Base-by-base conservation (phyloP, 139 green algal genomes). In the Chlamydomonas urium region DNA sequence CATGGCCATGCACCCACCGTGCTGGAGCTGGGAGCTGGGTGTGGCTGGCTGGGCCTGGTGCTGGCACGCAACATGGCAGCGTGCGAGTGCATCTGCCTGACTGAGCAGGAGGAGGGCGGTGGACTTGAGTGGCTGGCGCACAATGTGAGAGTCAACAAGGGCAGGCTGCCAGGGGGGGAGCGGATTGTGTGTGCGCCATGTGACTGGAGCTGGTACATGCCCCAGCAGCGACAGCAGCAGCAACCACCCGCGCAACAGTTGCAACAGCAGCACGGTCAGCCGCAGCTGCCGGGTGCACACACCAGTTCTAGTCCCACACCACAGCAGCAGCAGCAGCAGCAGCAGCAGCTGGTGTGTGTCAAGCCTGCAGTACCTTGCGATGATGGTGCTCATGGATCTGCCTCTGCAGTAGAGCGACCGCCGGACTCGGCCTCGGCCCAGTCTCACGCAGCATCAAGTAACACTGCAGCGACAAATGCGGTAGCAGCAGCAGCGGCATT, bases 11-110 rank as follows among this genome's bases (percentile, higher is more conserved):
- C 65, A 0, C 21, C 70, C 5, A 47, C 21, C 28, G 45, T 91
- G 2, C 67, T 91, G 14, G 86, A 91, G 78, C 74, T 91, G 26
- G 86, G 86, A 29, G 68, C 75, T 17, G 86, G 86, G 21, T 78
- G 77, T 5, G 86, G 86, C 38, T 80, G 71, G 59, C 77, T 91
- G 31, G 86, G 86, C 34, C 23, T 83, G 8, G 76, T 66, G 0
- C 19, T 91, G 10, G 84, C 86, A 1, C 63, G 73, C 32, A 90
- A 90, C 71, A n/a, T 84, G 57, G 59, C 78, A 23, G 2, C n/a
- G 3, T 59, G 65, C 17, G 65, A 6, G 1, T 65, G 73, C 3
- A 71, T 90, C 2, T 78, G 75, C 29, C 47, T 88, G 3, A 81
- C 76, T 26, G 80, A 79, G 65, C 73, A 82, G 37, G 73, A 58